A percentile compares a stretch with the other conserved stretches of the same genome.
Evolutionary conservation across 345 rosid genomes (phyloP).

Genomic region (Anastatica hierochuntica): DNA sequence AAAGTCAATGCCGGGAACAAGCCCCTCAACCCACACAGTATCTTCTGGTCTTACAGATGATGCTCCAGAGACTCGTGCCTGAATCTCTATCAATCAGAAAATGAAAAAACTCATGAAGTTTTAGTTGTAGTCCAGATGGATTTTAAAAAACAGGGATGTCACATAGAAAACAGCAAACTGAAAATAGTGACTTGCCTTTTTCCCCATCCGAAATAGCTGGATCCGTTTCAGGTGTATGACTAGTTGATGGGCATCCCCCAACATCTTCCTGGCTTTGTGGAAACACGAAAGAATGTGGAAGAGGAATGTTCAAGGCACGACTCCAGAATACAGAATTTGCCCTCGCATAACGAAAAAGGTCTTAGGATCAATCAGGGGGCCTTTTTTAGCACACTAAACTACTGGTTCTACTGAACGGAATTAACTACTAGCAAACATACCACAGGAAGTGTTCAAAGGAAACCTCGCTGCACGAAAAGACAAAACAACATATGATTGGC

Average conservation of each 20-base stretch:
- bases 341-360: slow-evolving; percentile 36
- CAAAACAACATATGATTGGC: slow-evolving; percentile 1
- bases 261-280: slow-evolving; percentile 46
- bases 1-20: slow-evolving; percentile 95
- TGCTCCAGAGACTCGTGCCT: slow-evolving; percentile 24
- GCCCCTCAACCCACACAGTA: slow-evolving; percentile 91
- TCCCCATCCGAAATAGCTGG: slow-evolving; percentile 10
- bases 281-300: slow-evolving; percentile 79
- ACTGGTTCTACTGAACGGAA: neutral
- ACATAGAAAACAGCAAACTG: neutral
- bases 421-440: slow-evolving; percentile 27
- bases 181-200: slow-evolving; percentile 28
- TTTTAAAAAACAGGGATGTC: neutral
- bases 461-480: slow-evolving; percentile 44
- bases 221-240: slow-evolving; percentile 15
- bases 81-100: slow-evolving; percentile 26
- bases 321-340: slow-evolving; percentile 94
- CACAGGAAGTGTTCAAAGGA: slow-evolving; percentile 82
- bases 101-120: slow-evolving; percentile 9
- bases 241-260: slow-evolving; percentile 10
- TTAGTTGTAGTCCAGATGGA: neutral
- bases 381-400: neutral
- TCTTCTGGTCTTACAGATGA: slow-evolving; percentile 37
- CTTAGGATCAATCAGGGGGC: slow-evolving; percentile 2
- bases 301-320: slow-evolving; percentile 89